These are phyloP conservation scores for Talaromyces ruber DNA, from an alignment of 495 filamentous ascomycete genomes.

Conservation along the genomic window DNA sequence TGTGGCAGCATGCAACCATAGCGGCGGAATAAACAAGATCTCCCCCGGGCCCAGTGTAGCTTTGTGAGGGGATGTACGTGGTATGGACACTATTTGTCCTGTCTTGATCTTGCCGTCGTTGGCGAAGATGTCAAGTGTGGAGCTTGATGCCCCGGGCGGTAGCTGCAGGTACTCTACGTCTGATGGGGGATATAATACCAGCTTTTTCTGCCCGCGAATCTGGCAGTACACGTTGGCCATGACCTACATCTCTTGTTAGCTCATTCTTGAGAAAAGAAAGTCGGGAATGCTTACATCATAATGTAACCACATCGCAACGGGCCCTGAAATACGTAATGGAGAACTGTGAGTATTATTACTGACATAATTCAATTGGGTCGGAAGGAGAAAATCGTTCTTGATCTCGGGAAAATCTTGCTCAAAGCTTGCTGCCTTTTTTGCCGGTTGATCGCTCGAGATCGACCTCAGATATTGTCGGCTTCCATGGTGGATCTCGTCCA, in stretches of 20 bases:
- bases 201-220: slow-evolving; percentile 57
- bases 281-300: slow-evolving; percentile 56
- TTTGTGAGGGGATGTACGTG: slow-evolving; percentile 56
- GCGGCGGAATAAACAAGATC: slow-evolving; percentile 68
- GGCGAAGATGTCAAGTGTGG: slow-evolving; percentile 60
- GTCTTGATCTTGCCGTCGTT: slow-evolving; percentile 20
- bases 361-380: slow-evolving; percentile 51
- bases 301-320: slow-evolving; percentile 85
- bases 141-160: slow-evolving; percentile 71
- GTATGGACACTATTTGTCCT: slow-evolving; percentile 27
- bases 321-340: slow-evolving; percentile 69
- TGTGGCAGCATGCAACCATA: slow-evolving; percentile 77
- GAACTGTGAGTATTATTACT: slow-evolving; percentile 64
- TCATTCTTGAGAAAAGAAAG: not conserved
- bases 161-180: slow-evolving; percentile 64
- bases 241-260: slow-evolving; percentile 35
- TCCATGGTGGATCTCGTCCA: slow-evolving; percentile 51
- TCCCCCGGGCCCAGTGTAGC: slow-evolving; percentile 59
- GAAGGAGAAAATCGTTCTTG: slow-evolving; percentile 61
- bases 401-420: slow-evolving; percentile 62
- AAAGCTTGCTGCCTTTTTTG: slow-evolving; percentile 59
- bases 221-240: slow-evolving; percentile 90
- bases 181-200: slow-evolving; percentile 69
- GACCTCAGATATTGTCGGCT: slow-evolving; percentile 68
- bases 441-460: slow-evolving; percentile 58